Conservation (phyloP, 495 filamentous ascomycete genomes). For the Penicillium lividum region DNA sequence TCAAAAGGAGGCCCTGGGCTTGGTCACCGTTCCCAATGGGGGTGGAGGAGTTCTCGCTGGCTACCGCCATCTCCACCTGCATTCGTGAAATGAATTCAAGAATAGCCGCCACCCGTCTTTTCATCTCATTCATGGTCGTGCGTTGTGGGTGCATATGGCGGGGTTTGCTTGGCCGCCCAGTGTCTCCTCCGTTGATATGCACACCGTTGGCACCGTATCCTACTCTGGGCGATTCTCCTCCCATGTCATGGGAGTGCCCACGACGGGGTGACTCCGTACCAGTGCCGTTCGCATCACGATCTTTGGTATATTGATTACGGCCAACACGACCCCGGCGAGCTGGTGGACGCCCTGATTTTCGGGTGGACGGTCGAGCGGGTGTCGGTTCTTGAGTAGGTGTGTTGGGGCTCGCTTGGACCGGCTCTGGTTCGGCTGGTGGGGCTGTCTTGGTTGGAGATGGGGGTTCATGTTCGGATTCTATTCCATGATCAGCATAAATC, state of each 20-base stretch:
- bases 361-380: conserved; percentile 49
- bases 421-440: conserved; percentile 35
- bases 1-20: conserved; percentile 37
- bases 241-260: conserved; percentile 65
- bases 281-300: conserved; percentile 62
- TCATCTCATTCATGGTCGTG: conserved; percentile 90
- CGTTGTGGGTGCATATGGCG: conserved; percentile 55
- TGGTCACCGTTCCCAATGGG: conserved; percentile 40
- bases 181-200: conserved; percentile 46
- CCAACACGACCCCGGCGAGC: conserved; percentile 68
- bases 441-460: conserved; percentile 43
- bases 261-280: conserved; percentile 62
- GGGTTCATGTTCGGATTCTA: conserved; percentile 42
- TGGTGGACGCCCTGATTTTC: conserved; percentile 69
- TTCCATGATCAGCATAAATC: conserved; percentile 12
- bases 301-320: conserved; percentile 84
- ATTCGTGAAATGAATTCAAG: conserved; percentile 88
- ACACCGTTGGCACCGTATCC: conserved; percentile 37
- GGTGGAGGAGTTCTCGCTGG: conserved; percentile 41
- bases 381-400: conserved; percentile 52
- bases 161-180: conserved; percentile 59
- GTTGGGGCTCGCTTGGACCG: conserved; percentile 53
- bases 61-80: conserved; percentile 80
- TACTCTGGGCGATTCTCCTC: conserved; percentile 42
- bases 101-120: conserved; percentile 77